Conservation (phyloP, 78 protist genomes). For the slime mould (Dictyostelium discoideum) region DNA sequence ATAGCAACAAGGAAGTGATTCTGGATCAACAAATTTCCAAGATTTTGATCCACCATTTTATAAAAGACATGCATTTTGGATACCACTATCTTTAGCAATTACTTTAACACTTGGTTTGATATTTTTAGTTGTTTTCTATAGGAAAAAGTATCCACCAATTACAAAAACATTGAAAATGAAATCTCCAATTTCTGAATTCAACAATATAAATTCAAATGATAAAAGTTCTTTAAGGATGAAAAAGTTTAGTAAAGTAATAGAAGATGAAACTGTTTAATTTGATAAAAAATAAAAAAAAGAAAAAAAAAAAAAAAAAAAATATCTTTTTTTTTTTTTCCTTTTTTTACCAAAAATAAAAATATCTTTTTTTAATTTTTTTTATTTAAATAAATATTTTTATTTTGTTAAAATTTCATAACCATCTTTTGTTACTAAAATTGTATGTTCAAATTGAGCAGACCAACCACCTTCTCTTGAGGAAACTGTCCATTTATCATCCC, state of each 20-base stretch:
- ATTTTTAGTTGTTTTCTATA: neutral
- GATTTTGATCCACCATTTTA: conserved; percentile 16
- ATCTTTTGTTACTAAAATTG: conserved; percentile 91
- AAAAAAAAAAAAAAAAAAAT: neutral
- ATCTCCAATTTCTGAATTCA: neutral
- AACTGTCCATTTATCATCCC: conserved; percentile 98
- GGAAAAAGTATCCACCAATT: neutral
- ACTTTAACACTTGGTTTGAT: neutral
- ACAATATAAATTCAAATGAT: neutral
- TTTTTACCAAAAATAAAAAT: too few species aligned
- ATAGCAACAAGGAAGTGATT: conserved; percentile 7
- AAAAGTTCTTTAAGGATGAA: neutral
- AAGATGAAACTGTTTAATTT: neutral
- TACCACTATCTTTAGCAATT: neutral
- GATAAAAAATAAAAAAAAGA: neutral
- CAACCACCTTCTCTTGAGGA: conserved; percentile 92
- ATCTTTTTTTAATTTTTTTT: too few species aligned
- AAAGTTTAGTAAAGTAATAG: neutral
- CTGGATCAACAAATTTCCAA: neutral
- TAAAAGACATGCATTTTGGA: conserved; percentile 9
- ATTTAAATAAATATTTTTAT: neutral
- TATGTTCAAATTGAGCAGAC: conserved; percentile 99
- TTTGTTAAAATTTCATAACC: conserved; percentile 92
- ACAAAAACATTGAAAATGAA: neutral
- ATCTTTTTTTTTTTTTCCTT: neutral